phyloP scores from a whole-genome alignment of 495 filamentous ascomycete genomes.

The Lophium mytilinum region DNA sequence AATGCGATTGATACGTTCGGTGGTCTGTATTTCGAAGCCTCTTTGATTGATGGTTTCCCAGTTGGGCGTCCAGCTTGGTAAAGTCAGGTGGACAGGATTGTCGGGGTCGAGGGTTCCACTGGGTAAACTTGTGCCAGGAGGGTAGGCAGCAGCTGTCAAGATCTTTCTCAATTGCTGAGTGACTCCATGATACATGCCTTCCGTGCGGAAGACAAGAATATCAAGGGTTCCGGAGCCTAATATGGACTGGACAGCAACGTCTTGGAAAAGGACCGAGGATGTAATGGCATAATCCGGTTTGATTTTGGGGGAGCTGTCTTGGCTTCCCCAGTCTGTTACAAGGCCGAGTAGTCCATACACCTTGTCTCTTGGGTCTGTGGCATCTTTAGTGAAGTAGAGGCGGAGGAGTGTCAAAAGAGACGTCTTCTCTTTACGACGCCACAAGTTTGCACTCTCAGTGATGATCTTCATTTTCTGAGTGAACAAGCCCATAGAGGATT shows the following conservation, averaged over 20 bases:
- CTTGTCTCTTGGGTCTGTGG: slow-evolving; percentile 9
- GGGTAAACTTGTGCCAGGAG: neutral
- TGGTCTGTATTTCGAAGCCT: neutral
- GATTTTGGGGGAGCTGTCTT: neutral
- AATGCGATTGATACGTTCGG: slow-evolving; percentile 3
- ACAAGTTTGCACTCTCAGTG: neutral
- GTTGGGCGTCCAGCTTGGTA: neutral
- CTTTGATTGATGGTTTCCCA: neutral
- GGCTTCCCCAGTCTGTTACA: slow-evolving; percentile 4
- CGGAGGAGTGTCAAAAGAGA: neutral
- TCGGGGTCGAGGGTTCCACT: neutral
- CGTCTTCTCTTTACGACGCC: neutral
- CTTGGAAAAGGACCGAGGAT: neutral
- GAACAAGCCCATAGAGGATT: neutral
- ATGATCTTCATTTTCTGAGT: slow-evolving; percentile 2
- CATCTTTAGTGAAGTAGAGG: slow-evolving; percentile 1
- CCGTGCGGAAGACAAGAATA: slow-evolving; percentile 4
- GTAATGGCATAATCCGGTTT: slow-evolving; percentile 4
- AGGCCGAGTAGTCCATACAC: slow-evolving; percentile 7
- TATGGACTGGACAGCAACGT: neutral
- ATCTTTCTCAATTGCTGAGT: neutral
- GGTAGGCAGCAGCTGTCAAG: neutral
- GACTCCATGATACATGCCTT: neutral
- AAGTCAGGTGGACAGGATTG: neutral
- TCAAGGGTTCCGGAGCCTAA: neutral